Evolutionary conservation across 768 basidiomycete genomes (phyloP), one percentile per base, ranked within the genome.

Genomic region (Hericium alpestre): DNA sequence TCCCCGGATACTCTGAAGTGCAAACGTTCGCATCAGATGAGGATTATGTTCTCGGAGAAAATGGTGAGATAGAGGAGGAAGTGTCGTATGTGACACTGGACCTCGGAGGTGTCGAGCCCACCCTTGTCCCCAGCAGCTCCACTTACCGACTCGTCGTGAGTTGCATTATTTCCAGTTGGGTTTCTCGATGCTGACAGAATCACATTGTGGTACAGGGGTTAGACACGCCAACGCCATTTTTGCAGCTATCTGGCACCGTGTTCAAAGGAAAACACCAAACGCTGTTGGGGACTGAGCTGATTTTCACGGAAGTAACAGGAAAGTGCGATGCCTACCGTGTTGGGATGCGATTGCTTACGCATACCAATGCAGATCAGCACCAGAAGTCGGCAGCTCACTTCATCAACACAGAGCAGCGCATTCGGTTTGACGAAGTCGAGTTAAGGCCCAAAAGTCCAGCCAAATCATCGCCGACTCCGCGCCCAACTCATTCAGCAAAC

Each of bases 81-180:
- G 69, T 84, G 4, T 72, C 72, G 8, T 90, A 89, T 63, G 79
- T 89, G 12, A 88, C 87, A 0, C 74, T 92, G 18, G 90, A 91
- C 66, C 72, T 92, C 1, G 87, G 85, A 46, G 60, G 69, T 27
- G 76, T 86, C 38, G 87, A 91, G 63, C 86, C 87, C 2, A 83
- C 84, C 0, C 77, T 91, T 25, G 75, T 92, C 6, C 84, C 87
- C 1, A 89, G 80, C 63, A 81, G 82, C 0, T 78, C 82, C 0
- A 73, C 80, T 1, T 90, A 85, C 65, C 79, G 84, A 48, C 72
- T 90, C n/a, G 86, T 90, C 55, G 89, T 89, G 67, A 69, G 87
- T 73, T 6, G 23, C 32, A 32, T 10, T 6, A 32, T 32, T 32
- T 32, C 32, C 2, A 7, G 32, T 10, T 32, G 32, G 32, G 8